Evolutionary conservation across 805 yeast genomes (phyloP).

Genomic region (Yarrowia sp.): DNA sequence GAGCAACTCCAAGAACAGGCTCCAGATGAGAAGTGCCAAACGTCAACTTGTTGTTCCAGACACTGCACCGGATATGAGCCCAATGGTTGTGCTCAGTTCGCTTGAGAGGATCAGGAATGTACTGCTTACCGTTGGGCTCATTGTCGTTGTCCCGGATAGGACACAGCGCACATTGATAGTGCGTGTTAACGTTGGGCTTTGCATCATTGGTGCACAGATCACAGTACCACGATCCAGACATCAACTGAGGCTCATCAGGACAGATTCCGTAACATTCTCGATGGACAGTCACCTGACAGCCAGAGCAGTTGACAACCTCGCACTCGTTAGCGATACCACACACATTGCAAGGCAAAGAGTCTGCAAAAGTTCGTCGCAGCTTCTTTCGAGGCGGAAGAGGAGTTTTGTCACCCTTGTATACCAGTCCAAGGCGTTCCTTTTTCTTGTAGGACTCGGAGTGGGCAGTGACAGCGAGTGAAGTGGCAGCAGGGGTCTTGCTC

Average conservation of each 20-base stretch:
- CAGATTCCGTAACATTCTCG: constrained; percentile 62
- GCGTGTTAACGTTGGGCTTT: constrained; percentile 56
- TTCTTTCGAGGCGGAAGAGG: neutral
- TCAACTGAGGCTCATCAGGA: constrained; percentile 28
- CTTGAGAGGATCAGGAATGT: constrained; percentile 61
- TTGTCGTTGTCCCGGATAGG: constrained; percentile 50
- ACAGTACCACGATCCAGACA: constrained; percentile 61
- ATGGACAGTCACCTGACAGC: constrained; percentile 71
- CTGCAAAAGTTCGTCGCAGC: neutral
- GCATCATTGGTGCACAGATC: constrained; percentile 73
- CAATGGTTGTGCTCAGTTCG: constrained; percentile 67
- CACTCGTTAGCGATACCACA: constrained; percentile 14
- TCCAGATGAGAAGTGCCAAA: constrained; percentile 48
- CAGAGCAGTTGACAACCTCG: neutral
- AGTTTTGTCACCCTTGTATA: constrained; percentile 1
- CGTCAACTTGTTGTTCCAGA: constrained; percentile 49
- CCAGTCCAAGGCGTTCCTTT: neutral
- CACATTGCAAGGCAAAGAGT: neutral
- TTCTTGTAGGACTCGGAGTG: neutral
- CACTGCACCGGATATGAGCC: constrained; percentile 75
- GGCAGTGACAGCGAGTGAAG: neutral
- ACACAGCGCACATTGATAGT: constrained; percentile 69
- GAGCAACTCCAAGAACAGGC: constrained; percentile 46
- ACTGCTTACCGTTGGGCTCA: constrained; percentile 42
- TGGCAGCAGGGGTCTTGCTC: neutral